These are phyloP conservation scores for Akanthomyces muscarius DNA, from an alignment of 2,329 filamentous ascomycete genomes.

Conservation along the genomic window DNA sequence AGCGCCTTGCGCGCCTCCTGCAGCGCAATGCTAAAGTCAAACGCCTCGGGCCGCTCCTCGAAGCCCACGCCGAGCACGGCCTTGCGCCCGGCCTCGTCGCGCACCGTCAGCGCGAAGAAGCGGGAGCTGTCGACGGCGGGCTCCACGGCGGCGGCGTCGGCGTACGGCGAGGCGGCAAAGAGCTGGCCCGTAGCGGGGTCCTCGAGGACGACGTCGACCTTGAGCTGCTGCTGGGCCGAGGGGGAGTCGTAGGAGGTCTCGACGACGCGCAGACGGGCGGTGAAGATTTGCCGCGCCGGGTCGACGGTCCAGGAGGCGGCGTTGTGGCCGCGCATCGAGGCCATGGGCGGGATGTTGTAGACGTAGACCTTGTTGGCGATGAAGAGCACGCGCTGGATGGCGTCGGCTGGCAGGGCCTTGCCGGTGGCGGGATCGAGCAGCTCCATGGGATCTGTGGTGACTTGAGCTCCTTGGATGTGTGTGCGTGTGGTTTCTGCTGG, in stretches of 20 bases:
- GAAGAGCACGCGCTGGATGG: conserved; percentile 83
- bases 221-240: conserved; percentile 51
- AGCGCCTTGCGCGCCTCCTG: conserved; percentile 72
- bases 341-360: conserved; percentile 80
- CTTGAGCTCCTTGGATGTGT: conserved; percentile 7
- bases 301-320: conserved; percentile 73
- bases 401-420: conserved; percentile 62
- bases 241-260: conserved; percentile 59
- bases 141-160: conserved; percentile 61
- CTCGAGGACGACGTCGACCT: conserved; percentile 74
- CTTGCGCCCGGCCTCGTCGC: conserved; percentile 70
- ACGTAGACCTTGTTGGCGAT: conserved; percentile 71
- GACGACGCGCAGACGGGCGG: conserved; percentile 72
- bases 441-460: conserved; percentile 45
- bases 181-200: conserved; percentile 68
- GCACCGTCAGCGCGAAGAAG: conserved; percentile 80
- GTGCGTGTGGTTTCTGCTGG: background rate
- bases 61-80: conserved; percentile 82
- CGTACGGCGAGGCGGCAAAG: conserved; percentile 82
- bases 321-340: conserved; percentile 73
- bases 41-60: conserved; percentile 79
- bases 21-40: conserved; percentile 77
- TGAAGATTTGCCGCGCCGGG: conserved; percentile 75
- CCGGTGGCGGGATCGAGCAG: conserved; percentile 69
- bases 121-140: conserved; percentile 73